Percentiles rank a stretch among this genome's conserved stretches.
These are phyloP conservation scores for Pythium aquatile DNA, from an alignment of 352 stramenopile species.

Conservation along the genomic window DNA sequence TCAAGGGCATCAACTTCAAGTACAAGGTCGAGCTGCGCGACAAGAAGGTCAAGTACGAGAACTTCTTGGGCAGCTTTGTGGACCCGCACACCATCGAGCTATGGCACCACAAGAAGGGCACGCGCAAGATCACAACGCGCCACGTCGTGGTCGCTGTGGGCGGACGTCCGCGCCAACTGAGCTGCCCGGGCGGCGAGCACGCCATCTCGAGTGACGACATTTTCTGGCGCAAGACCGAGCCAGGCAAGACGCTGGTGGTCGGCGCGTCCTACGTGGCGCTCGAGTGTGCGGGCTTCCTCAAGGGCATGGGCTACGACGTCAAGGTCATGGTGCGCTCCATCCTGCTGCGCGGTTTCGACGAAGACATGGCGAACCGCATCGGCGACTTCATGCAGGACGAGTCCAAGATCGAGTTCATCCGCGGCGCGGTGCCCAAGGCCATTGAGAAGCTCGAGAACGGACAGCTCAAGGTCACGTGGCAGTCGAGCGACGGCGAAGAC, in stretches of 20 bases:
- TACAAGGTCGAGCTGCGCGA: constrained; percentile 96
- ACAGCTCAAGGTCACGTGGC: constrained; percentile 82
- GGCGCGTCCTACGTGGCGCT: constrained; percentile 98
- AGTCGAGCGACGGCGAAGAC: constrained; percentile 46
- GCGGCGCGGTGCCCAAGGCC: constrained; percentile 86
- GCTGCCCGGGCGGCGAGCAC: constrained; percentile 89
- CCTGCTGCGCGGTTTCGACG: constrained; percentile 96
- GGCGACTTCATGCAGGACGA: constrained; percentile 91
- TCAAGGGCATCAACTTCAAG: constrained; percentile 98
- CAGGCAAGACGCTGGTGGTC: constrained; percentile 96
- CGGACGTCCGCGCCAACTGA: constrained; percentile 88
- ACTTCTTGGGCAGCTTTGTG: constrained; percentile 92
- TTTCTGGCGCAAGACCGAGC: constrained; percentile 81
- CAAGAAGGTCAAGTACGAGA: constrained; percentile 95
- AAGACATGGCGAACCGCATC: constrained; percentile 95
- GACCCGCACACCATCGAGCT: constrained; percentile 93
- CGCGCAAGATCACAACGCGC: constrained; percentile 89
- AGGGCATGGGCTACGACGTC: constrained; percentile 94
- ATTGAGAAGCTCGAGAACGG: constrained; percentile 90
- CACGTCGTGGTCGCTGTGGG: constrained; percentile 95
- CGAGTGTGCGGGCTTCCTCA: constrained; percentile 97
- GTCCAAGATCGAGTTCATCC: constrained; percentile 91
- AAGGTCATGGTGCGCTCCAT: constrained; percentile 98
- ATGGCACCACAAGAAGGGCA: constrained; percentile 87
- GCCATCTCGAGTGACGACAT: constrained; percentile 92